Evolutionary conservation across 2,329 filamentous ascomycete genomes (phyloP).

Genomic region (Balansia obtecta): DNA sequence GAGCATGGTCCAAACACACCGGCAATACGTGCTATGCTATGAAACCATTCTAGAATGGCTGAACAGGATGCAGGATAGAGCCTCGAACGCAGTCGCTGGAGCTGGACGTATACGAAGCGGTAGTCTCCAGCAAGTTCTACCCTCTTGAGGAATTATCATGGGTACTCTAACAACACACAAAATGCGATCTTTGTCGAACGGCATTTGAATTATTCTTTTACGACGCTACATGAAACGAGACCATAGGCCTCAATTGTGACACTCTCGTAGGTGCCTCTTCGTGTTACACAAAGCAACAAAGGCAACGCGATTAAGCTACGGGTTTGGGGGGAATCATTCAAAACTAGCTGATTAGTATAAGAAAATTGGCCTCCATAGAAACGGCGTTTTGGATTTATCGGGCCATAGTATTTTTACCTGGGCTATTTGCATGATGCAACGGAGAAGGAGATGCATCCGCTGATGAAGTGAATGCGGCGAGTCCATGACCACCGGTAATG

Average conservation of each 20-base stretch:
- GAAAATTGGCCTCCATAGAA: background rate
- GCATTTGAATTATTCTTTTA: background rate
- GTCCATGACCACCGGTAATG: background rate
- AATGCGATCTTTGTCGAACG: background rate
- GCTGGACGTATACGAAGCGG: slow-evolving; percentile 18
- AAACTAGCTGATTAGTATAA: background rate
- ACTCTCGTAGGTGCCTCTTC: no score
- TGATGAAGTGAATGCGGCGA: background rate
- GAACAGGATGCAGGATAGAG: slow-evolving; percentile 30
- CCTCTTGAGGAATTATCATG: background rate
- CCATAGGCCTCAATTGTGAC: background rate
- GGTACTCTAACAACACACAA: background rate
- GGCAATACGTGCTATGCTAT: slow-evolving; percentile 93
- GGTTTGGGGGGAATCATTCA: background rate
- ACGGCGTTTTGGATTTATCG: background rate
- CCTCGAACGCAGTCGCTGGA: slow-evolving; percentile 9
- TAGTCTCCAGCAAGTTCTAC: slow-evolving; percentile 17
- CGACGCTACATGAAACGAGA: background rate
- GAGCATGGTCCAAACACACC: slow-evolving; percentile 92
- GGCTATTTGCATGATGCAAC: background rate
- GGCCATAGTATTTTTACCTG: background rate
- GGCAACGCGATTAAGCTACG: background rate
- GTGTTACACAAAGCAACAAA: background rate
- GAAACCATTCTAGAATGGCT: slow-evolving; percentile 90
- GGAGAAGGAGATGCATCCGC: background rate